These are phyloP conservation scores for Paulownia fortunei DNA, from an alignment of 257 asterid species.

Conservation along the genomic window DNA sequence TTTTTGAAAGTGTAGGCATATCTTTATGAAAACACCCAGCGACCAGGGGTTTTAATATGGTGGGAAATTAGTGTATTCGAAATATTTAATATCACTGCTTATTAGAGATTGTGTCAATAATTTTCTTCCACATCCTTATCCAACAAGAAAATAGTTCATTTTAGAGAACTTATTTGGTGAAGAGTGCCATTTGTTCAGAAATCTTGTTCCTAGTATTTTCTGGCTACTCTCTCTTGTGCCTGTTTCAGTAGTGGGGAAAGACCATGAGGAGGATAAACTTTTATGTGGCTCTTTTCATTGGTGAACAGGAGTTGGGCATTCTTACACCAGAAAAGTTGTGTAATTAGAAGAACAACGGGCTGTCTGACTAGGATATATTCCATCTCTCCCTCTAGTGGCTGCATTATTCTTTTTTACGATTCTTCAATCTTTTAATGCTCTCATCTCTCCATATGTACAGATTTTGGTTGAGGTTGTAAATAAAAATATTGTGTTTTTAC, in stretches of 20 bases:
- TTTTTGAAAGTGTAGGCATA: neutral
- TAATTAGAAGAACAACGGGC: neutral
- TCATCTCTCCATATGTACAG: neutral
- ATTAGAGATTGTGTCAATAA: neutral
- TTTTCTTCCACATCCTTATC: neutral
- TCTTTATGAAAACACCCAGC: neutral
- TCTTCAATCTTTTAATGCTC: neutral
- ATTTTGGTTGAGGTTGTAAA: constrained; percentile 3
- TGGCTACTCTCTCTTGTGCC: neutral
- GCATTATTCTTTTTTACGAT: neutral
- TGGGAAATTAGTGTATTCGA: neutral
- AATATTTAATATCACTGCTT: too few species aligned
- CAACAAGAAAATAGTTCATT: neutral
- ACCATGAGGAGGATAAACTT: neutral
- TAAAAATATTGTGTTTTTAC: neutral
- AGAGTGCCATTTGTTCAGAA: neutral
- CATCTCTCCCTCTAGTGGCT: neutral
- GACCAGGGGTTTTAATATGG: neutral
- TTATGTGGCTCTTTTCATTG: neutral
- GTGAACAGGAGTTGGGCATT: neutral
- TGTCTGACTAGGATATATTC: neutral
- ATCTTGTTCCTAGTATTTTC: neutral
- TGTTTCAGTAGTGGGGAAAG: neutral
- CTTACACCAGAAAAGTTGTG: neutral
- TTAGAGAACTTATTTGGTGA: constrained; percentile 6